Evolutionary conservation across 2,329 filamentous ascomycete species (phyloP), one percentile per base, ranked within the genome.

Genomic region (Colletotrichum cereale): DNA sequence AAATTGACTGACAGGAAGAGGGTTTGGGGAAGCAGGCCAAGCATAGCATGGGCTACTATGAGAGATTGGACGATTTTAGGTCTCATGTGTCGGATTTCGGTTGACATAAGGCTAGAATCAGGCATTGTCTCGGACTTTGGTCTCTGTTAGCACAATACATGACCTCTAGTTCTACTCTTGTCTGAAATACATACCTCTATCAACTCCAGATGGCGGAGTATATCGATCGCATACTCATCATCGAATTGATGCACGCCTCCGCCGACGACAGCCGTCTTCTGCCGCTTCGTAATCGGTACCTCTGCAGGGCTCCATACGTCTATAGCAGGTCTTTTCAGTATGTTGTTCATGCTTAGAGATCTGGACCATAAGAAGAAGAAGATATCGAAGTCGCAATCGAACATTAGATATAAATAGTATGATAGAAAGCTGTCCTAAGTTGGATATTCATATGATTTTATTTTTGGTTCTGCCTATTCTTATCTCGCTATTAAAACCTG

Each of bases 81-180:
- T 55, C 52, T 55, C 52, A 55, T 55, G 29, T 3, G 3, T 12
- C 5, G 29, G 18, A 55, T 55, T 7, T 34, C 52, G 26, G 16
- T 31, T 18, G 52, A 6, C 12, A 55, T 34, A 34, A 16, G 31
- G 16, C 52, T 55, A 3, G n/a, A 12, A n/a, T 34, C 52, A 12
- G 26, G 52, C 52, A n/a, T 55, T 31, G 52, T 55, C 52, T 55
- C 52, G 16, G 29, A 24, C 52, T 53, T 55, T 36, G 52, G 52
- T 12, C 29, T 34, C n/a, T 55, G 36, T 38, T 10, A 38, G 7
- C 36, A 44, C 42, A 16, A 44, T 6, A 29, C 16, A 26, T 31
- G 24, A 53, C 26, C 50, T 7, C n/a, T n/a, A 7, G 18, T 26
- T 53, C 21, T 53, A 18, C 16, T 14, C 26, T 53, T 53, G 16